Evolutionary conservation across 2,329 filamentous ascomycete species (phyloP).

Genomic region (Aspergillus unguis): DNA sequence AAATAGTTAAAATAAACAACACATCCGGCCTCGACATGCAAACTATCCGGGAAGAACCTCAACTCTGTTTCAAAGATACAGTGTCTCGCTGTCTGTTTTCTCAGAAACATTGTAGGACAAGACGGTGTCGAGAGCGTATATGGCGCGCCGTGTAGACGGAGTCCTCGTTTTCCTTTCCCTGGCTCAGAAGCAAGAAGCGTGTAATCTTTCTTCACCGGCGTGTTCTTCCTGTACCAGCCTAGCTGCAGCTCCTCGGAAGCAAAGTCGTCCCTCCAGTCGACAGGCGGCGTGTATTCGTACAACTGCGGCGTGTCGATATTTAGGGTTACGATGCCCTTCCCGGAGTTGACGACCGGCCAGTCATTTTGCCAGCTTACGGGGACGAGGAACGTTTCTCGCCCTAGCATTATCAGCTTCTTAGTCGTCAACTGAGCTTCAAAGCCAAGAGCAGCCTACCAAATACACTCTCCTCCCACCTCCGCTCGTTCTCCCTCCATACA

Average conservation of each 20-base stretch:
- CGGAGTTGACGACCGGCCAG: conserved; percentile 52
- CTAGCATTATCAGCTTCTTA: conserved; percentile 15
- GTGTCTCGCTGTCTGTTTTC: conserved; percentile 51
- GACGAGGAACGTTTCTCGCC: conserved; percentile 52
- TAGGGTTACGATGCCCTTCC: conserved; percentile 42
- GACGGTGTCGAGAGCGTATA: conserved; percentile 52
- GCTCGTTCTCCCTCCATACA: conserved; percentile 21
- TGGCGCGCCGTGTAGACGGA: conserved; percentile 52
- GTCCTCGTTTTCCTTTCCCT: conserved; percentile 33
- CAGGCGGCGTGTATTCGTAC: conserved; percentile 14
- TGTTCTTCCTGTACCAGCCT: conserved; percentile 44
- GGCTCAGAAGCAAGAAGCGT: conserved; percentile 39
- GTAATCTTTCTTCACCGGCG: conserved; percentile 47
- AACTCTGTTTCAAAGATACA: conserved; percentile 46
- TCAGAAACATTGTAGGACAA: conserved; percentile 51
- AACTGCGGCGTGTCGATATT: conserved; percentile 20
- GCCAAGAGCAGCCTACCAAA: conserved; percentile 32
- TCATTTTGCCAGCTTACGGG: conserved; percentile 50
- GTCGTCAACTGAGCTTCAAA: neutral
- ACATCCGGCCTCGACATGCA: conserved; percentile 51
- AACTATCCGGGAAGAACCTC: conserved; percentile 45
- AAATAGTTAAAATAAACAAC: conserved; percentile 55
- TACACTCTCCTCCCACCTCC: conserved; percentile 40
- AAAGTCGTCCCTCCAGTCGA: conserved; percentile 39
- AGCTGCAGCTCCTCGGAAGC: conserved; percentile 20